Conservation (phyloP, 257 asterid genomes). For the Penstemon davidsonii region DNA sequence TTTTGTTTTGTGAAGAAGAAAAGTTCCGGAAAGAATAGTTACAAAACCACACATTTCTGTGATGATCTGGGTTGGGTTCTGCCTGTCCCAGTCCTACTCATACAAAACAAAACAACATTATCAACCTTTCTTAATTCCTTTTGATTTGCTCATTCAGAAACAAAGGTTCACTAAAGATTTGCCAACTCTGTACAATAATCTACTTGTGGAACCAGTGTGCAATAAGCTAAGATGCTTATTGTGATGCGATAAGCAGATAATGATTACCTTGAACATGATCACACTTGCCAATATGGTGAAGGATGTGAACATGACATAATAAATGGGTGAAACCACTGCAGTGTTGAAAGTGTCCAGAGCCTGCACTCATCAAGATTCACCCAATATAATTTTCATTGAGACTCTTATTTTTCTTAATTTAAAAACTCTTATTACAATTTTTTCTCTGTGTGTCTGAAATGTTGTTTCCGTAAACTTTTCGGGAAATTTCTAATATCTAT, state of each 20-base stretch:
- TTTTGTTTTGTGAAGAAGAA: conserved; percentile 45
- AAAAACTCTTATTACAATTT: background rate
- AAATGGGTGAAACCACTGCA: conserved; percentile 94
- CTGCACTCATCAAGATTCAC: conserved; percentile 49
- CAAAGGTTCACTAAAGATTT: background rate
- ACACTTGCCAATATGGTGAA: conserved; percentile 94
- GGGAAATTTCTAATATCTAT: background rate
- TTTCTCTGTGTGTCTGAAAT: background rate
- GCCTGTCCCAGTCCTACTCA: conserved; percentile 49
- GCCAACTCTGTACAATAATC: too few relatives aligned
- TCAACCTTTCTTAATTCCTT: background rate
- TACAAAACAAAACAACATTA: background rate
- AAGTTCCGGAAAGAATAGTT: conserved; percentile 46
- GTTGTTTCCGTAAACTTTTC: background rate
- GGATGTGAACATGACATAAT: conserved; percentile 96
- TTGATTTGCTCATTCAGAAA: background rate
- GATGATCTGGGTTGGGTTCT: conserved; percentile 41
- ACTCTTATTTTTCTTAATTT: background rate
- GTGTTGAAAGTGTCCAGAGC: conserved; percentile 99
- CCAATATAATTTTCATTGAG: background rate
- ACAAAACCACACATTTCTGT: conserved; percentile 47
- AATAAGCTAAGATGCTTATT: background rate
- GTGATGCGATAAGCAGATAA: conserved; percentile 18
- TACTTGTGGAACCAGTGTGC: background rate
- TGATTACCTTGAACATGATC: conserved; percentile 95